phyloP scores from a whole-genome alignment of 305 asterid genomes.

The Solanum chacoense region DNA sequence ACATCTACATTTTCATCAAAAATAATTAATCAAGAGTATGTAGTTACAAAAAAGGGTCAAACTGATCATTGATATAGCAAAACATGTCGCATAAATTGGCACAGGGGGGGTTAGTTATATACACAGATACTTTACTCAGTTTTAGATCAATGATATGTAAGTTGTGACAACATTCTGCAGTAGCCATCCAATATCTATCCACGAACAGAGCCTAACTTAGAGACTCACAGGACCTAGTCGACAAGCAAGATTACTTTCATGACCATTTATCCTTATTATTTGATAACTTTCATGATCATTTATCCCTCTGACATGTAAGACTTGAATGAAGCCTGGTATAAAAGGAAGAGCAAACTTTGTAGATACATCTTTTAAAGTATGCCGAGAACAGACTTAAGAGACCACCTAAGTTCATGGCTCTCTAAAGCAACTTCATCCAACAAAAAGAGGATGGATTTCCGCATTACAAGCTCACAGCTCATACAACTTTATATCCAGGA shows the following conservation, averaged over 20 bases:
- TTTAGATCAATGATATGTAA: not conserved
- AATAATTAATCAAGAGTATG: not conserved
- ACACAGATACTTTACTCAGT: not conserved
- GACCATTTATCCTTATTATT: not conserved
- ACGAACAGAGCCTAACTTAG: not conserved
- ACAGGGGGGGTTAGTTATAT: not conserved
- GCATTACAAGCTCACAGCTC: not conserved
- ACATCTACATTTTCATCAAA: not conserved
- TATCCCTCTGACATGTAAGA: not conserved
- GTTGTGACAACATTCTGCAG: not conserved
- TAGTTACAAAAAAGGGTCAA: not conserved
- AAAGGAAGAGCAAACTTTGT: not conserved
- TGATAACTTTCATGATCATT: not conserved
- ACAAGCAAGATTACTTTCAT: not conserved
- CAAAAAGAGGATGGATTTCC: not conserved
- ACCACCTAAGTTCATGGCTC: not conserved
- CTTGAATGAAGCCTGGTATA: not conserved
- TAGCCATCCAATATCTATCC: not conserved
- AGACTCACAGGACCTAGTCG: not conserved
- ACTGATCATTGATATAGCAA: not conserved
- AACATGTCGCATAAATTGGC: not conserved
- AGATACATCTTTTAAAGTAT: not conserved
- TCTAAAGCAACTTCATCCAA: not conserved
- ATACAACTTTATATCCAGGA: not conserved
- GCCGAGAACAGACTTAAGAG: not conserved